Base-by-base conservation (phyloP, 2,329 filamentous ascomycete species). In the Myriosclerotinia duriaeana region DNA sequence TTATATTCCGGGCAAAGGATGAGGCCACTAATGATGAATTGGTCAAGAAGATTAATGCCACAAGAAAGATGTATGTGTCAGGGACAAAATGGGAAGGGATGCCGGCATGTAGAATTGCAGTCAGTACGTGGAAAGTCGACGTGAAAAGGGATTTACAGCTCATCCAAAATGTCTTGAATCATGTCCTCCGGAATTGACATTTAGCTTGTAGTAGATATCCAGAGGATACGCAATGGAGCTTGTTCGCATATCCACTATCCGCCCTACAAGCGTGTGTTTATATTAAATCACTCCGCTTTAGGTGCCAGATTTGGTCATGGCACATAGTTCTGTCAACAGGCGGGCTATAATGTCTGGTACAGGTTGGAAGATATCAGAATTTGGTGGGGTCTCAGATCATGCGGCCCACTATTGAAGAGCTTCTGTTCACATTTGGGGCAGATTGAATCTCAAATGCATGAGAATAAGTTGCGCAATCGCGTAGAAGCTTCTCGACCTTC, bases 71-170 rank as follows among this genome's bases (percentile, higher is more conserved):
- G 73, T 97, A 93, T 74, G 89, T 96, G 6, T 93, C 90, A 68
- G 91, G 91, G 0, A 96, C 92, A 15, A 82, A 79, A 55, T 97
- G 93, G 92, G 81, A 87, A 53, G 90, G 89, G 0, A 79, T 81
- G 66, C 85, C 88, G 66, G 93, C 93, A 11, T 89, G 88, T 68
- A 84, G 94, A n/a, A 86, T 97, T 72, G 93, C 94, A 0, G 87
- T 97, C 53, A 89, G 90, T 50, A 97, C 91, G 74, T 97, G 93
- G 92, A 86, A 85, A 77, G 89, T 91, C 2, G 83, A 93, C 73
- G 82, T 88, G 0, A 82, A 87, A 58, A 82, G 83, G 68, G 93
- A 96, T 75, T 79, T 89, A 68, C 79, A 78, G 26, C 76, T 92
- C n/a, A 84, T 96, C 20, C 83, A 80, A 68, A 79, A 82, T 6